Base-by-base conservation (phyloP, 192 early-diverging fungal genomes). In the Coemansia sp. region DNA sequence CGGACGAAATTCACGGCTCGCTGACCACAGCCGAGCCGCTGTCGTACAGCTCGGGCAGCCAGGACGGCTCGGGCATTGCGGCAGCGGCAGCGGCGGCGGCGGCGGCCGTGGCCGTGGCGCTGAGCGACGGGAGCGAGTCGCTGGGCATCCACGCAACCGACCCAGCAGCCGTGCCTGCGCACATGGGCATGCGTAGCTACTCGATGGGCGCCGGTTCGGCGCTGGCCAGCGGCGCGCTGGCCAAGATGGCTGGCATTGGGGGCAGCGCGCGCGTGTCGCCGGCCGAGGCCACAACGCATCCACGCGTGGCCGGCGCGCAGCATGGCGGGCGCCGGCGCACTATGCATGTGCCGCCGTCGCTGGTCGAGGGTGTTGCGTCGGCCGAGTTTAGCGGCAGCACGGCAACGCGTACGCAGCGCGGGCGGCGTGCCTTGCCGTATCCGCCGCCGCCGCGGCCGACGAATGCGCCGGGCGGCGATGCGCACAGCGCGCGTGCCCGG, bases 291-390 rank as follows among this genome's bases (percentile, higher is more conserved):
- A n/a, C n/a, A n/a, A n/a, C 12, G 25, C 40, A 32, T 0, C 50
- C 50, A 14, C 36, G 15, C n/a, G 34, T 15, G 30, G 43, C 40
- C 28, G 31, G 21, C 29, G 30, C 34, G 30, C 17, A 20, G 48
- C 45, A 50, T 28, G 11, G n/a, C 32, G 23, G 47, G 27, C 71
- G 70, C 14, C 62, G 71, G 1, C 71, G 71, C 43, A 67, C 71
- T 23, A 67, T 75, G 72, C 63, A 75, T 32, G 72, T 75, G 30
- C 72, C 72, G 23, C 65, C 72, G 29, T 61, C 65, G 40, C 54
- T 75, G 36, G 50, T 61, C 28, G 70, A 74, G 28, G 70, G 47
- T 25, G 70, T 67, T 10, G 70, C 55, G 3, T 62, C 64, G 3
- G 48, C 63, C 10, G 63, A 53, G 46, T 66, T 66, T 62, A 45